Conservation (phyloP, 2,329 filamentous ascomycete species). For the Amauroascus verrucosus region DNA sequence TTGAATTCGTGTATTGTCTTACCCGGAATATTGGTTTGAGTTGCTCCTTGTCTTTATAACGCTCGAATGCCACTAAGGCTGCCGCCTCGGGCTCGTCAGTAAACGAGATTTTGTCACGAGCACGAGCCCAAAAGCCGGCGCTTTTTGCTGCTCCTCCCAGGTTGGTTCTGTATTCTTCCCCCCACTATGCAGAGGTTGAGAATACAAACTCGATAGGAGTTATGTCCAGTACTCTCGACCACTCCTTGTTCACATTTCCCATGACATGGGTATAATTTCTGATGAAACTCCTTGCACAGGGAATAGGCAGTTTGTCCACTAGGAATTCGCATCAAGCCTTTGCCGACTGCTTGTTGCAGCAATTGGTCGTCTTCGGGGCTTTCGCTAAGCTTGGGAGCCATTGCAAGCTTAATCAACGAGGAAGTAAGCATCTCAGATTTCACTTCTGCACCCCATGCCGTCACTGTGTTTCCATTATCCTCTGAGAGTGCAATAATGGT, state of each 20-base stretch:
- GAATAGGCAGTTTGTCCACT: conserved; percentile 12
- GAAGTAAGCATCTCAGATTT: conserved; percentile 4
- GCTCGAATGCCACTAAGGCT: conserved; percentile 13
- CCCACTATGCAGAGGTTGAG: conserved; percentile 18
- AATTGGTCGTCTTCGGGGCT: conserved; percentile 15
- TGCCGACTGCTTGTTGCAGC: conserved; percentile 10
- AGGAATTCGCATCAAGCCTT: conserved; percentile 14
- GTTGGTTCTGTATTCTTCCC: conserved; percentile 5
- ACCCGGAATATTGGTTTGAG: conserved; percentile 8
- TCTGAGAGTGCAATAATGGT: conserved; percentile 12
- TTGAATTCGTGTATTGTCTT: neutral
- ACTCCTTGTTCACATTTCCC: neutral
- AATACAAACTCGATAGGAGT: conserved; percentile 15
- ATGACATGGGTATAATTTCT: conserved; percentile 14
- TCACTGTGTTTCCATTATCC: conserved; percentile 29
- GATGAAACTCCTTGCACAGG: conserved; percentile 14
- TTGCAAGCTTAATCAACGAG: conserved; percentile 18
- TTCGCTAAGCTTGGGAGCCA: conserved; percentile 8
- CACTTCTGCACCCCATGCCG: conserved; percentile 15
- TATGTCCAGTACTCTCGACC: neutral
- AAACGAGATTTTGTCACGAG: conserved; percentile 12
- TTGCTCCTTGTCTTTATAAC: neutral
- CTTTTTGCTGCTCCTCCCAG: conserved; percentile 12
- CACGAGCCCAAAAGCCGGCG: conserved; percentile 15
- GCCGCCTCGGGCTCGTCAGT: conserved; percentile 20